Evolutionary conservation across 73 alveolate genomes (phyloP).

Genomic region (Uronychia binucleata): DNA sequence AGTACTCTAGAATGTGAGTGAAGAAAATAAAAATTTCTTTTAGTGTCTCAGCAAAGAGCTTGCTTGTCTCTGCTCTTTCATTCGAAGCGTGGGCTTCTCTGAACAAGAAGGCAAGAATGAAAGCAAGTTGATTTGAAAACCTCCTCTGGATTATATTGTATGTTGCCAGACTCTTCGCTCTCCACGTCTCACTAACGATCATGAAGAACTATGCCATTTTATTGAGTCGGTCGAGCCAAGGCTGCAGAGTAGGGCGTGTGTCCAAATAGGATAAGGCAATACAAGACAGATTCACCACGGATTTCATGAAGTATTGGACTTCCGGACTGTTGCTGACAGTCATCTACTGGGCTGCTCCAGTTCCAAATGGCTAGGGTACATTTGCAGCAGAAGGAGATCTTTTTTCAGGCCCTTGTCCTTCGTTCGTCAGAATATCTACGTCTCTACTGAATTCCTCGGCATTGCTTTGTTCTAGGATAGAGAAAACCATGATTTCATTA

Average conservation of each 20-base stretch:
- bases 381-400: not conserved
- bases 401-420: conserved; percentile 10
- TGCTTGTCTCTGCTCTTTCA: not conserved
- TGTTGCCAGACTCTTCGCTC: conserved; percentile 8
- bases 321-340: not conserved
- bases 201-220: conserved; percentile 40
- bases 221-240: conserved; percentile 49
- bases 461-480: not conserved
- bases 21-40: conserved; percentile 44
- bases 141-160: conserved; percentile 22
- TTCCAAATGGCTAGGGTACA: not conserved
- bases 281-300: conserved; percentile 42
- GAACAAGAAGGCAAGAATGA: conserved; percentile 51
- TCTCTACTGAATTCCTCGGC: conserved; percentile 32
- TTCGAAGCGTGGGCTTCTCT: conserved; percentile 37
- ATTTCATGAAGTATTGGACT: conserved; percentile 34
- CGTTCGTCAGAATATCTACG: conserved; percentile 16
- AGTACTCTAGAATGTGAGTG: conserved; percentile 37
- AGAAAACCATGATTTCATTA: conserved; percentile 16
- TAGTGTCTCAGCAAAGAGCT: conserved; percentile 24
- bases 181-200: conserved; percentile 56
- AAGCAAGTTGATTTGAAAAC: conserved; percentile 38
- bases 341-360: not conserved
- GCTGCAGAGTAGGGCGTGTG: not conserved
- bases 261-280: conserved; percentile 21